Conservation (phyloP, 495 filamentous ascomycete species). For the Articulospora tetracladia region DNA sequence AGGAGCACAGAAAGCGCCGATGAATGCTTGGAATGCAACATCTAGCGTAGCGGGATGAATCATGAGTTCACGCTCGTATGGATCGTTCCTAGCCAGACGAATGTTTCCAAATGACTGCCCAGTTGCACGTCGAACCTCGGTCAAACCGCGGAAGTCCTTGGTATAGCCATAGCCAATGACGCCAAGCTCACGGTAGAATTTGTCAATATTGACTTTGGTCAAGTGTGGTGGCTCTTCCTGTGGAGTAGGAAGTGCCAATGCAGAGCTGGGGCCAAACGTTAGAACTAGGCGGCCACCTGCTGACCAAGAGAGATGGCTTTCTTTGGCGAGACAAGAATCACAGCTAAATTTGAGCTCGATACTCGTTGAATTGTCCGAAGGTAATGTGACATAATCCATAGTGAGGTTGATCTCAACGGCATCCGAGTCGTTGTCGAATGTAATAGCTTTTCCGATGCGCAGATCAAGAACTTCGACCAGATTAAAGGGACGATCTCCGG, state of each 20-base stretch:
- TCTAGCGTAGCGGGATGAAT: constrained; percentile 41
- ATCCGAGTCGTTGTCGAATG: constrained; percentile 16
- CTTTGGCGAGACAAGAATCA: too few species aligned
- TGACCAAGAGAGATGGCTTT: too few species aligned
- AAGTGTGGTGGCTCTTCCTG: neutral
- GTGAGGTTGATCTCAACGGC: neutral
- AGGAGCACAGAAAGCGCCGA: constrained; percentile 35
- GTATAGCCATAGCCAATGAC: constrained; percentile 5
- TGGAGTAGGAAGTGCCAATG: neutral
- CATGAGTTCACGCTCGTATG: neutral
- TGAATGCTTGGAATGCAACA: constrained; percentile 37
- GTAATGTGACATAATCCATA: too few species aligned
- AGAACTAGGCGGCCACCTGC: neutral
- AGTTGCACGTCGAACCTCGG: neutral
- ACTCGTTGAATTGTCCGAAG: too few species aligned
- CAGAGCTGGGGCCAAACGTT: neutral
- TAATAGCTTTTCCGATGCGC: constrained; percentile 18
- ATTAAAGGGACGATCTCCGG: neutral
- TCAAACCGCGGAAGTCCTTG: neutral
- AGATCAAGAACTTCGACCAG: constrained; percentile 14
- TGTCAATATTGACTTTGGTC: neutral
- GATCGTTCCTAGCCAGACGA: neutral
- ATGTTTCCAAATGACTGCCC: neutral
- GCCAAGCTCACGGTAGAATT: constrained; percentile 1
- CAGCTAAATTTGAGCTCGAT: too few species aligned